Conservation (phyloP, 768 basidiomycete genomes). For the Russula vinacea region DNA sequence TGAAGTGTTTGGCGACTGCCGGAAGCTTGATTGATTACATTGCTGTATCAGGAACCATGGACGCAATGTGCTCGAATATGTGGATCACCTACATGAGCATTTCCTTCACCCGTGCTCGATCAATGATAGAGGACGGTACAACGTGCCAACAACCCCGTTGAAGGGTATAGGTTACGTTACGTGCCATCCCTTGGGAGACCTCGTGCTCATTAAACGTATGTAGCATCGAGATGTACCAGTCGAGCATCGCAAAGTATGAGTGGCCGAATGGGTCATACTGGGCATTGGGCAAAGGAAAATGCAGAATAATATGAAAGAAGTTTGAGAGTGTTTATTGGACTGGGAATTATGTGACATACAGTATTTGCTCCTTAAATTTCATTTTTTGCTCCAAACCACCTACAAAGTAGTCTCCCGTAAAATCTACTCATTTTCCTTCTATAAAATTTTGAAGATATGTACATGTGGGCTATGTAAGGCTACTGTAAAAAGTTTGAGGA, state of each 20-base stretch:
- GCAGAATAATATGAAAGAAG: not conserved
- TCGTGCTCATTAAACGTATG: not conserved
- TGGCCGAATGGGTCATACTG: constrained; percentile 88
- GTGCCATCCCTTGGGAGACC: not conserved
- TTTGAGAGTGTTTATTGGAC: not conserved
- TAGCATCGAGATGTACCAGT: constrained; percentile 85
- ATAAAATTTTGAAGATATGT: no score
- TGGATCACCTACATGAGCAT: constrained; percentile 91
- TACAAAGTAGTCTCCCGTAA: no score
- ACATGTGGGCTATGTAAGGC: no score
- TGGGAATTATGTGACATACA: not conserved
- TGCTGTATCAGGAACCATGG: constrained; percentile 85
- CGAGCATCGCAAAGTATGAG: constrained; percentile 77
- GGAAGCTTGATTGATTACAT: constrained; percentile 88
- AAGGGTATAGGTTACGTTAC: constrained; percentile 67
- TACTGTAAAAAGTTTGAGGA: no score
- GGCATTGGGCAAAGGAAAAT: constrained; percentile 55
- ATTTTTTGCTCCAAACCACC: no score
- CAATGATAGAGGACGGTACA: constrained; percentile 81
- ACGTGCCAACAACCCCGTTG: constrained; percentile 72
- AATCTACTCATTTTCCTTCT: no score
- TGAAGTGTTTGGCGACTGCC: not conserved
- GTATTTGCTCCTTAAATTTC: no score
- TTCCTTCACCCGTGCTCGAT: constrained; percentile 87
- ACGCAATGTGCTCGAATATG: constrained; percentile 91